phyloP scores from a whole-genome alignment of 345 rosid genomes.

The Corchorus olitorius region DNA sequence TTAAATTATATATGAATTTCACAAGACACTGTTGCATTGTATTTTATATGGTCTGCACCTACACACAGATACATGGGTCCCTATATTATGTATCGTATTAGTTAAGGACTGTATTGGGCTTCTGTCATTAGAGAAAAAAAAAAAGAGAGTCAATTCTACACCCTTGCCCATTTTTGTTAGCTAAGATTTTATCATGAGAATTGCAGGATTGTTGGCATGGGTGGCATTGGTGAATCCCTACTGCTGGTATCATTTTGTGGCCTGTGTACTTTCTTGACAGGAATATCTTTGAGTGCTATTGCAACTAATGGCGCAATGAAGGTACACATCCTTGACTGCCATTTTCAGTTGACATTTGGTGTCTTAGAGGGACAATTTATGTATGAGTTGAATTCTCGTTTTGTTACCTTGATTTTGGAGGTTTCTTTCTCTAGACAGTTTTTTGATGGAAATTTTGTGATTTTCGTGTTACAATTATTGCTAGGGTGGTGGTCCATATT shows the following conservation, averaged over 20 bases:
- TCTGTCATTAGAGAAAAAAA: neutral
- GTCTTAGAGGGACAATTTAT: neutral
- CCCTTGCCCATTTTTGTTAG: neutral
- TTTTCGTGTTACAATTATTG: conserved; percentile 25
- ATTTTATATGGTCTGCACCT: neutral
- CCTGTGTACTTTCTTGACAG: conserved; percentile 86
- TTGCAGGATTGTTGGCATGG: conserved; percentile 99
- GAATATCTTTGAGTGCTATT: conserved; percentile 96
- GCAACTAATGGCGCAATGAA: conserved; percentile 99
- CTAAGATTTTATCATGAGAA: conserved; percentile 19
- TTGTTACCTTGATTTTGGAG: conserved; percentile 7
- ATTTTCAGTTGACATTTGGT: neutral
- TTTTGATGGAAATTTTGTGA: conserved; percentile 15
- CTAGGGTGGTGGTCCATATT: conserved; percentile 98
- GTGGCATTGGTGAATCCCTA: conserved; percentile 82
- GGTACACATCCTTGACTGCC: conserved; percentile 39
- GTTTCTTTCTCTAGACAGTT: conserved; percentile 12
- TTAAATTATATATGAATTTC: neutral
- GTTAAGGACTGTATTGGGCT: neutral
- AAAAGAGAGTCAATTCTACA: neutral
- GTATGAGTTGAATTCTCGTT: conserved; percentile 7
- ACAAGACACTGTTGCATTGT: neutral
- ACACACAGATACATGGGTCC: neutral
- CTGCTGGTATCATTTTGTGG: conserved; percentile 89
- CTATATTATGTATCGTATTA: neutral